Base-by-base conservation (phyloP, 2,329 filamentous ascomycete genomes). In the Penicillium sp. region DNA sequence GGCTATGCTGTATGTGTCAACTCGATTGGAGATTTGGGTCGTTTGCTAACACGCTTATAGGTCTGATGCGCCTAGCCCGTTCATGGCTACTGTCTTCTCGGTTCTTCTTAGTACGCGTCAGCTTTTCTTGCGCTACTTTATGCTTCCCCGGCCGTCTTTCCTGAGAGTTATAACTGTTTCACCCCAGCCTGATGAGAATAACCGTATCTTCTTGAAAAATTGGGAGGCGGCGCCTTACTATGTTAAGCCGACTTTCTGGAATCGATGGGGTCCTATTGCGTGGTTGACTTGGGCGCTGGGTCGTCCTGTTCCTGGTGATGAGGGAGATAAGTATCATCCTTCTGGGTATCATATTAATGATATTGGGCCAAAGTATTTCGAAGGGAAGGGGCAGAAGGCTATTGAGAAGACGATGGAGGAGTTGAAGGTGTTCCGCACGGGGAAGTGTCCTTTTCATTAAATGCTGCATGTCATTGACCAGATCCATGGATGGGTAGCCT, bases 201-300 rank as follows among this genome's bases (percentile, higher is more conserved):
- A 82, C 0, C 80, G 82, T 3, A 79, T 85, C 58, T 77, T 79
- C 51, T 69, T 73, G 64, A 69, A 74, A 0, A 61, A 76, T 35
- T 89, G 85, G 72, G 79, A 86, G 25, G 82, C 83, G 11, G 81
- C 85, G 45, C 88, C 88, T 2, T 89, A 83, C 72, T 90, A 89
- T 70, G 77, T 83, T 23, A 78, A 81, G 57, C 79, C 79, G 26
- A 87, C 82, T 0, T 69, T 82, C 40, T 84, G 80, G 83, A 84
- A 80, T 64, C 82, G 83, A 55, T 90, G 82, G 85, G 84, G 83
- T 2, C 85, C 80, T 0, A 69, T 70, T 56, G 85, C 80, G 0
- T 80, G 80, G 77, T 54, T 83, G 11, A 78, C 74, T 26, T 72
- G 79, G 65, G 46, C 75, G 4, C 62, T 78, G 26, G 80, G 81